Evolutionary conservation across 768 basidiomycete species (phyloP).

Genomic region (Cantharellus cinnabarinus): DNA sequence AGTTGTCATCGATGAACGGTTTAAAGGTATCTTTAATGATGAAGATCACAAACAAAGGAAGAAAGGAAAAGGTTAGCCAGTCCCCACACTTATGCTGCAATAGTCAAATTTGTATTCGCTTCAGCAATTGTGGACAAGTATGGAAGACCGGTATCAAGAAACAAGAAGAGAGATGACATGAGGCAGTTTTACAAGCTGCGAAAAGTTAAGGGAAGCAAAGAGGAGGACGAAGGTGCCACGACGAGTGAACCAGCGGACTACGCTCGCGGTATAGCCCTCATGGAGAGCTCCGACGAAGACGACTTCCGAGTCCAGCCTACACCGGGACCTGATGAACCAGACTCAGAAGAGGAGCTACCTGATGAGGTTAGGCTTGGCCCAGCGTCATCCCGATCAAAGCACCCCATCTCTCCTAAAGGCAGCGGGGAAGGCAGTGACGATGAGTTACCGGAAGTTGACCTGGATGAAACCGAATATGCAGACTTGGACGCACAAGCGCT

Average conservation of each 20-base stretch:
- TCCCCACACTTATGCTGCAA: neutral
- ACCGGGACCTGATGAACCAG: conserved; percentile 23
- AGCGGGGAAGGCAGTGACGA: neutral
- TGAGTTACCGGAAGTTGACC: conserved; percentile 35
- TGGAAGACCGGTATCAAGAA: conserved; percentile 48
- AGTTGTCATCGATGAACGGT: conserved; percentile 79
- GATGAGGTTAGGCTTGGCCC: neutral
- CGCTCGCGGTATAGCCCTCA: conserved; percentile 71
- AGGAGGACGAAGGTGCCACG: conserved; percentile 22
- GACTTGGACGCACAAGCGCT: conserved; percentile 58
- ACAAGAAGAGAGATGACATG: conserved; percentile 54
- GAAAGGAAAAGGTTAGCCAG: neutral
- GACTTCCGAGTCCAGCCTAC: conserved; percentile 25
- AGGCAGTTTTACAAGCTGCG: conserved; percentile 58
- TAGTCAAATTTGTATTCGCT: neutral
- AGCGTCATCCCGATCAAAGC: neutral
- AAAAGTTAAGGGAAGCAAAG: neutral
- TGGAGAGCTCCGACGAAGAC: conserved; percentile 53
- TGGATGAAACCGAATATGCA: conserved; percentile 56
- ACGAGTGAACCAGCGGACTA: conserved; percentile 35
- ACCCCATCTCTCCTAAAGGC: neutral
- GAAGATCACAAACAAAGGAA: conserved; percentile 18
- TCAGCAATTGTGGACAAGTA: conserved; percentile 57
- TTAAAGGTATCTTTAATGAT: conserved; percentile 53
- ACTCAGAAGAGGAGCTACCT: conserved; percentile 10